A percentile compares a stretch with the other conserved stretches of the same genome.
phyloP scores from a whole-genome alignment of 2,329 filamentous ascomycete species.

The Pseudogymnoascus pannorum region DNA sequence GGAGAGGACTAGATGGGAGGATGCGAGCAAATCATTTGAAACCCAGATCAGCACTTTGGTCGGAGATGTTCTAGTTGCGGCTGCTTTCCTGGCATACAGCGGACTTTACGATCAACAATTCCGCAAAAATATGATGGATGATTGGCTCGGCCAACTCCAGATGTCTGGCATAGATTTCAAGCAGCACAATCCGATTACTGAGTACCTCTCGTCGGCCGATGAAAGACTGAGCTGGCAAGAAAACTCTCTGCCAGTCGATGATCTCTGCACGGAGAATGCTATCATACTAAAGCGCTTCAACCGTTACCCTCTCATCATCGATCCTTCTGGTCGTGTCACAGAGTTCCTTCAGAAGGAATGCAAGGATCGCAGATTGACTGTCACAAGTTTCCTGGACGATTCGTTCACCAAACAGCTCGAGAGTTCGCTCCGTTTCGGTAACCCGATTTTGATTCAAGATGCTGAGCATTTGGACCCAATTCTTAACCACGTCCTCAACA shows the following conservation, averaged over 20 bases:
- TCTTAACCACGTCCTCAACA: conserved; percentile 97
- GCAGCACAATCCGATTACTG: conserved; percentile 85
- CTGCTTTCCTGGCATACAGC: conserved; percentile 92
- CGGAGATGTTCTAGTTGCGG: conserved; percentile 91
- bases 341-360: conserved; percentile 94
- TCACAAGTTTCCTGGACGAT: conserved; percentile 96
- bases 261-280: conserved; percentile 96
- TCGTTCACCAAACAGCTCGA: conserved; percentile 97
- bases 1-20: conserved; percentile 89
- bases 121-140: conserved; percentile 94
- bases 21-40: conserved; percentile 95
- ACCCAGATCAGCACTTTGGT: conserved; percentile 95
- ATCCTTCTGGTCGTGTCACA: conserved; percentile 88
- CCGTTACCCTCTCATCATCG: conserved; percentile 94
- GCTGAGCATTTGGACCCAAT: conserved; percentile 96
- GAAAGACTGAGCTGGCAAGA: conserved; percentile 93
- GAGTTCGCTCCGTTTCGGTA: conserved; percentile 93
- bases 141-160: conserved; percentile 90
- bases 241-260: conserved; percentile 86
- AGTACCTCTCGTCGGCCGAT: conserved; percentile 94
- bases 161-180: conserved; percentile 93
- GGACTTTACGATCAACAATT: conserved; percentile 98
- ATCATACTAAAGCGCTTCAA: conserved; percentile 98
- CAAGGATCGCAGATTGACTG: conserved; percentile 85
- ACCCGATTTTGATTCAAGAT: conserved; percentile 96